Conservation (phyloP, 352 stramenopile genomes). For the Globisporangium okanoganense region DNA sequence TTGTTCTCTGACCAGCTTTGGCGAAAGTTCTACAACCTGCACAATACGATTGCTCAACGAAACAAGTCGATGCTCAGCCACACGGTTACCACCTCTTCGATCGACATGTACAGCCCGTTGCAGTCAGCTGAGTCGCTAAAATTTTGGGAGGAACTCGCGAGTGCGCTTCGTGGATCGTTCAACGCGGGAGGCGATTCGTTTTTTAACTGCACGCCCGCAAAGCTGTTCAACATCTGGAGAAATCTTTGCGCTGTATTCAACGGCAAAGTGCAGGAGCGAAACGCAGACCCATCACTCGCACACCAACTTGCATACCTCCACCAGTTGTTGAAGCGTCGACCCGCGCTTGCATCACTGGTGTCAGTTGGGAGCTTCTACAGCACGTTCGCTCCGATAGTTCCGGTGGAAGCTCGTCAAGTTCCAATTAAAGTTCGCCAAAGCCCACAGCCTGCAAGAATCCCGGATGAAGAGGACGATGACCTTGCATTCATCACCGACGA, state of each 20-base stretch:
- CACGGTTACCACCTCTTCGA: constrained; percentile 14
- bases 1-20: constrained; percentile 22
- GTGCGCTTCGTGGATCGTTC: background rate
- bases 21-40: constrained; percentile 12
- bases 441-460: background rate
- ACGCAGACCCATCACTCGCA: background rate
- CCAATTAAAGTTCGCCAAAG: background rate
- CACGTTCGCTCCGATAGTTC: background rate
- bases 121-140: constrained; percentile 10
- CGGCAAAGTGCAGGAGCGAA: background rate
- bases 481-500: constrained; percentile 9
- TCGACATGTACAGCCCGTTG: constrained; percentile 19
- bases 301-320: background rate
- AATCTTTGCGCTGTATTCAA: background rate
- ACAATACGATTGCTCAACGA: constrained; percentile 11
- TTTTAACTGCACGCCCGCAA: background rate
- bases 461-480: constrained; percentile 13
- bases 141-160: constrained; percentile 18
- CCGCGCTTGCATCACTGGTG: background rate
- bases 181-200: background rate
- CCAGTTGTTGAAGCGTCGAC: constrained; percentile 1
- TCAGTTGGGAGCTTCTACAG: background rate
- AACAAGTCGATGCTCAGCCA: constrained; percentile 22
- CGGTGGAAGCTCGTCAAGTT: background rate
- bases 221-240: background rate